These are phyloP conservation scores for Yamadazyma sp. DNA, from an alignment of 1,139 yeast genomes.

Conservation along the genomic window DNA sequence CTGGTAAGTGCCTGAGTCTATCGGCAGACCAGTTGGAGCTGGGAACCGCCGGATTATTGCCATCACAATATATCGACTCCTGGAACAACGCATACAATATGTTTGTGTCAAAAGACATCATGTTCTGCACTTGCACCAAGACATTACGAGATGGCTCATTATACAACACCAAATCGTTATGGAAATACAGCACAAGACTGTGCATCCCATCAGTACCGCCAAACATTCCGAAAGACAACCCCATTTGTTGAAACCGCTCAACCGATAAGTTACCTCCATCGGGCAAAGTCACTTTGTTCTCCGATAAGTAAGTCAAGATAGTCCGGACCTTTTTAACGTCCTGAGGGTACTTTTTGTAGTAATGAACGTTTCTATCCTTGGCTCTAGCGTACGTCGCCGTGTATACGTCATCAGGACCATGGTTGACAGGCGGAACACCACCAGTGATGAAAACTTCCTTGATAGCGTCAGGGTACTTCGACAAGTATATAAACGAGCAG, in stretches of 20 bases:
- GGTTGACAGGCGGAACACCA: slow-evolving; percentile 54
- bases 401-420: slow-evolving; percentile 47
- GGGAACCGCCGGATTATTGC: slow-evolving; percentile 16
- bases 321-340: slow-evolving; percentile 38
- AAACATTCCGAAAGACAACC: slow-evolving; percentile 47
- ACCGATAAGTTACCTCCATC: slow-evolving; percentile 50
- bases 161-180: slow-evolving; percentile 33
- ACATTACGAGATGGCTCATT: slow-evolving; percentile 38
- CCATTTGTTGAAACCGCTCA: slow-evolving; percentile 54
- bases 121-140: slow-evolving; percentile 29
- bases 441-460: slow-evolving; percentile 50
- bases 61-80: slow-evolving; percentile 57
- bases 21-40: slow-evolving; percentile 51
- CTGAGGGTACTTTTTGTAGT: slow-evolving; percentile 48
- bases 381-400: slow-evolving; percentile 46
- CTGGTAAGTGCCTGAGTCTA: slow-evolving; percentile 30
- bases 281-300: slow-evolving; percentile 36
- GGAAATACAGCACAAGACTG: slow-evolving; percentile 36
- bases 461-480: slow-evolving; percentile 41
- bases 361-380: slow-evolving; percentile 46
- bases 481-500: slow-evolving; percentile 48
- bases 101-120: slow-evolving; percentile 51
- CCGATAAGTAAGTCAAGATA: slow-evolving; percentile 35
- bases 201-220: slow-evolving; percentile 54
- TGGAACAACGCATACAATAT: slow-evolving; percentile 54